Base-by-base conservation (phyloP, 1,139 yeast genomes). In the Starmera stellimalicola region DNA sequence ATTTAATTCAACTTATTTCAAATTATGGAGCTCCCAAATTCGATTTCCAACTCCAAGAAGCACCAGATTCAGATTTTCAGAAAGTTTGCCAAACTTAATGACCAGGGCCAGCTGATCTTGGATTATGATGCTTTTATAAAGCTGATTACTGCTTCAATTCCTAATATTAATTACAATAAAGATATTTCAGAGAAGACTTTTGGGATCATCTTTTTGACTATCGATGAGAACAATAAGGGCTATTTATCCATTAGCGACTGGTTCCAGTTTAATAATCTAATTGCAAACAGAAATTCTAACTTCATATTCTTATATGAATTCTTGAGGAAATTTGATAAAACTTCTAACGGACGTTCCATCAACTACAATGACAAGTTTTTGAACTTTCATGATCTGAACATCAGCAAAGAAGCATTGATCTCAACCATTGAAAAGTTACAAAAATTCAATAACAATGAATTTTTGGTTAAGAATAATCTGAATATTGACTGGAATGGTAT, bases 171-270 rank as follows among this genome's bases (percentile, higher is more conserved):
- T 20, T 53, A 55, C 29, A 47, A 55, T 27, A 55, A 56, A 32
- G 51, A 47, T 34, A 52, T 61, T 8, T 57, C 62, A 6, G 43
- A 45, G 3, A 47, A 56, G 27, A 53, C 62, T 1, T 61, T 62
- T 43, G 71, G 70, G 10, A 48, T 80, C 40, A 69, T 80, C 35
- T 80, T 76, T 48, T 62, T 78, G 35, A 68, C 79, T 26, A 76
- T 84, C 18, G 91, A 80, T 52, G 64, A 65, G 36, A 67, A 68
- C 29, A 63, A 65, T 38, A 78, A 77, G 47, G 88, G 88, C 2
- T 77, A 65, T 43, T 58, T 80, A 32, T 67, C 68, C 27, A 68
- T 73, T 31, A 50, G 57, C 11, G 87, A 81, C 45, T 81, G 83
- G 72, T 56, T 70, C 27, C 60, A 63, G 25, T 76, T 80, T 50